These are phyloP conservation scores for Gardenia jasminoides DNA, from an alignment of 257 asterid species.

Conservation along the genomic window DNA sequence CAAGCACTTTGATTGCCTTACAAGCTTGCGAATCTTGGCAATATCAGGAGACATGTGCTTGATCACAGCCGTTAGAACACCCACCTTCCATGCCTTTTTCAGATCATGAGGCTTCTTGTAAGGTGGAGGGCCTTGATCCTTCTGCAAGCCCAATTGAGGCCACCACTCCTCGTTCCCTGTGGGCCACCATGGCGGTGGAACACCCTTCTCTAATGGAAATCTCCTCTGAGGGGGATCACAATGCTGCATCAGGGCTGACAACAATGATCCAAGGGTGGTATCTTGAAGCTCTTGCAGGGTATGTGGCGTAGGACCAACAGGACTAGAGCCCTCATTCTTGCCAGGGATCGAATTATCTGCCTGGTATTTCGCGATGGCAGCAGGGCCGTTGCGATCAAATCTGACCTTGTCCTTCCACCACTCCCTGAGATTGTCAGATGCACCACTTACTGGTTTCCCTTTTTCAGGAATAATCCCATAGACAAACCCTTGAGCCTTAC, in stretches of 20 bases:
- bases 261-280: constrained; percentile 75
- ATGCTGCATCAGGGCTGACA: constrained; percentile 89
- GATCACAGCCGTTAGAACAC: constrained; percentile 79
- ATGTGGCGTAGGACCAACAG: constrained; percentile 69
- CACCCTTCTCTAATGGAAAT: constrained; percentile 81
- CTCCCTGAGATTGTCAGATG: constrained; percentile 81
- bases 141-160: constrained; percentile 69
- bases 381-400: constrained; percentile 84
- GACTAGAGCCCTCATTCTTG: constrained; percentile 34
- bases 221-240: constrained; percentile 92
- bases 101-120: constrained; percentile 91
- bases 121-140: constrained; percentile 72
- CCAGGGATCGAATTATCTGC: constrained; percentile 50
- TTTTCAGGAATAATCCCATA: constrained; percentile 95
- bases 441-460: constrained; percentile 89
- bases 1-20: constrained; percentile 78
- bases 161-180: constrained; percentile 85
- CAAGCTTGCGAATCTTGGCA: constrained; percentile 80
- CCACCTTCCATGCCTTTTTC: constrained; percentile 85
- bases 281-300: constrained; percentile 87
- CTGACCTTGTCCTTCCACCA: constrained; percentile 97
- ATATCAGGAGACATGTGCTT: constrained; percentile 84
- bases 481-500: constrained; percentile 91
- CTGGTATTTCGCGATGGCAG: constrained; percentile 66
- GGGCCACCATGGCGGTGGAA: constrained; percentile 96